Evolutionary conservation across 2,329 filamentous ascomycete species (phyloP).

Genomic region (Ophiosphaerella narmari): DNA sequence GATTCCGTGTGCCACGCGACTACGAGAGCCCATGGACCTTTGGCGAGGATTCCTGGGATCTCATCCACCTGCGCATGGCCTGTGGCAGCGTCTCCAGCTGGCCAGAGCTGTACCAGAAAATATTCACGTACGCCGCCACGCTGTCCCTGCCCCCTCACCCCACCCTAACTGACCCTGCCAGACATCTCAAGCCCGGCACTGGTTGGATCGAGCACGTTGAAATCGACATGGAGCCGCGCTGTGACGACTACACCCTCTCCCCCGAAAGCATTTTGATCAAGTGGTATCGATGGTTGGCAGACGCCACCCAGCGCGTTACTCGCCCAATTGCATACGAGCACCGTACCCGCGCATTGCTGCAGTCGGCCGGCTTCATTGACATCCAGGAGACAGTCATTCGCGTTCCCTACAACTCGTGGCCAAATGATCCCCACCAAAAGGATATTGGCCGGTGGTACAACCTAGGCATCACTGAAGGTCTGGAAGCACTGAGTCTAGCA

Average conservation of each 20-base stretch:
- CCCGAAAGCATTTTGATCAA: constrained; percentile 61
- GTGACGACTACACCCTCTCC: constrained; percentile 68
- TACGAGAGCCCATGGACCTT: constrained; percentile 77
- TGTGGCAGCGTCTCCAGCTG: constrained; percentile 78
- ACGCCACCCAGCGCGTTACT: constrained; percentile 68
- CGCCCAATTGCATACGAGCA: constrained; percentile 70
- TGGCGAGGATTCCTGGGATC: constrained; percentile 72
- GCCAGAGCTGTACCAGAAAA: constrained; percentile 72
- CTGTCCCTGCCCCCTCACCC: neutral
- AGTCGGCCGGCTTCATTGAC: constrained; percentile 76
- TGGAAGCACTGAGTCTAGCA: constrained; percentile 73
- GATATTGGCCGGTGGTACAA: constrained; percentile 84
- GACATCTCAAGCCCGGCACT: constrained; percentile 74
- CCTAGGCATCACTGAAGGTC: constrained; percentile 71
- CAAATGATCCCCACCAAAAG: constrained; percentile 64
- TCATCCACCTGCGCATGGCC: constrained; percentile 82
- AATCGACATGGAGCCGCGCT: constrained; percentile 78
- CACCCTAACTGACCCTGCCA: constrained; percentile 45
- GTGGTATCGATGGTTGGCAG: constrained; percentile 72
- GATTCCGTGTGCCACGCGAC: constrained; percentile 71
- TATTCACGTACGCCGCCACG: constrained; percentile 61
- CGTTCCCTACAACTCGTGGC: constrained; percentile 77
- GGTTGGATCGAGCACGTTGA: constrained; percentile 88
- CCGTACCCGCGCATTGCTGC: constrained; percentile 64
- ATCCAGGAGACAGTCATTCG: constrained; percentile 71